These are phyloP conservation scores for Leccinum barrowsii DNA, from an alignment of 768 basidiomycete species.

Conservation along the genomic window DNA sequence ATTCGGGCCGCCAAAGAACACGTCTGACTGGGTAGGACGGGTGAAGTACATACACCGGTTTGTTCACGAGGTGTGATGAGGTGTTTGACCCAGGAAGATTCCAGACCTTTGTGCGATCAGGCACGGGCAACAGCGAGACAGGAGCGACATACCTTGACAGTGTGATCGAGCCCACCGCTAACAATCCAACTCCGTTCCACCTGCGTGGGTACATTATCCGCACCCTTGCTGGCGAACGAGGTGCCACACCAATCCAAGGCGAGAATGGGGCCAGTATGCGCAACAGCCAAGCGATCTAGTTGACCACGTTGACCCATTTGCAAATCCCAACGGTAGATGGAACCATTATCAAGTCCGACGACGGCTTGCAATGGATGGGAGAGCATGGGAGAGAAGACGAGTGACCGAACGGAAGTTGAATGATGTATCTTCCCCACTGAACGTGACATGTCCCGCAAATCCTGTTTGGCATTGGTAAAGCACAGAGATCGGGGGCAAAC, in stretches of 20 bases:
- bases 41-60: conserved; percentile 68
- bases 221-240: conserved; percentile 16
- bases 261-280: conserved; percentile 70
- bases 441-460: conserved; percentile 66
- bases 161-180: conserved; percentile 75
- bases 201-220: conserved; percentile 14
- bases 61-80: conserved; percentile 54
- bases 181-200: conserved; percentile 65
- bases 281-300: conserved; percentile 68
- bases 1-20: conserved; percentile 72
- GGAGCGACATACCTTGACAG: conserved; percentile 56
- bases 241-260: conserved; percentile 67
- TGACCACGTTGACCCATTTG: conserved; percentile 72
- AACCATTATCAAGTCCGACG: conserved; percentile 67
- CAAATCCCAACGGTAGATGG: conserved; percentile 76
- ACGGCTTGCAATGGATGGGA: conserved; percentile 67
- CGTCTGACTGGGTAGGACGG: conserved; percentile 72
- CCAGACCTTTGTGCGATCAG: conserved; percentile 55
- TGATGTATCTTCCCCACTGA: conserved; percentile 71
- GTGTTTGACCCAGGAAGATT: conserved; percentile 44
- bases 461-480: conserved; percentile 38
- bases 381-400: conserved; percentile 66
- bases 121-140: not conserved
- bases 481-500: not conserved
- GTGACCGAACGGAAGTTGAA: conserved; percentile 62